Evolutionary conservation across 1,139 yeast species (phyloP).

Genomic region (Hansenula sp.): DNA sequence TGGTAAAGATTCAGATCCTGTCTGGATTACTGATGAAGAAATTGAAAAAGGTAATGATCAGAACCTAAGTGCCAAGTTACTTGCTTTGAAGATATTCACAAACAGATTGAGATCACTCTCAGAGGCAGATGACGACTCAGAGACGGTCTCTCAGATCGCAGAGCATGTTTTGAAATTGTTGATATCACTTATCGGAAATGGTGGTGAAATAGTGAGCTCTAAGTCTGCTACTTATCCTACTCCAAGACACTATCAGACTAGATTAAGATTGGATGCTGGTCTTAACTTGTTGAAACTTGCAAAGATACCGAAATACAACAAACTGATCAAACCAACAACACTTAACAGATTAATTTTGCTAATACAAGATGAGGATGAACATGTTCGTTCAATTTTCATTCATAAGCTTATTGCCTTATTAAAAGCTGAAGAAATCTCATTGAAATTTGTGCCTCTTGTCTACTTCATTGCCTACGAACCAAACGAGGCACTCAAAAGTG

Average conservation of each 20-base stretch:
- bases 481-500: slow-evolving; percentile 39
- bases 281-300: slow-evolving; percentile 61
- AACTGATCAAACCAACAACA: slow-evolving; percentile 46
- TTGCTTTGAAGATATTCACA: slow-evolving; percentile 56
- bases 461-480: slow-evolving; percentile 82
- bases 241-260: slow-evolving; percentile 55
- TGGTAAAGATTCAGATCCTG: slow-evolving; percentile 26
- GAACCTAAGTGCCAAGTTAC: slow-evolving; percentile 42
- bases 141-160: slow-evolving; percentile 35
- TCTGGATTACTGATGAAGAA: slow-evolving; percentile 48
- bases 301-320: slow-evolving; percentile 46
- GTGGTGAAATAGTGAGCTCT: slow-evolving; percentile 72
- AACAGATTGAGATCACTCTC: slow-evolving; percentile 52
- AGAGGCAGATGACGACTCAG: slow-evolving; percentile 27
- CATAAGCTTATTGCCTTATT: slow-evolving; percentile 48
- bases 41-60: slow-evolving; percentile 30
- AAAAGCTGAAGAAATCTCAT: slow-evolving; percentile 51
- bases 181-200: slow-evolving; percentile 63
- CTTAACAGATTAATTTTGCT: slow-evolving; percentile 52
- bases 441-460: slow-evolving; percentile 59
- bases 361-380: slow-evolving; percentile 60
- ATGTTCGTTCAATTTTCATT: slow-evolving; percentile 54
- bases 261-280: slow-evolving; percentile 69
- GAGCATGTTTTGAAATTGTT: slow-evolving; percentile 66
- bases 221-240: slow-evolving; percentile 50